A percentile compares a stretch with the other conserved stretches of the same genome.
Evolutionary conservation across 495 filamentous ascomycete genomes (phyloP).

Genomic region (Emericellopsis terricola): DNA sequence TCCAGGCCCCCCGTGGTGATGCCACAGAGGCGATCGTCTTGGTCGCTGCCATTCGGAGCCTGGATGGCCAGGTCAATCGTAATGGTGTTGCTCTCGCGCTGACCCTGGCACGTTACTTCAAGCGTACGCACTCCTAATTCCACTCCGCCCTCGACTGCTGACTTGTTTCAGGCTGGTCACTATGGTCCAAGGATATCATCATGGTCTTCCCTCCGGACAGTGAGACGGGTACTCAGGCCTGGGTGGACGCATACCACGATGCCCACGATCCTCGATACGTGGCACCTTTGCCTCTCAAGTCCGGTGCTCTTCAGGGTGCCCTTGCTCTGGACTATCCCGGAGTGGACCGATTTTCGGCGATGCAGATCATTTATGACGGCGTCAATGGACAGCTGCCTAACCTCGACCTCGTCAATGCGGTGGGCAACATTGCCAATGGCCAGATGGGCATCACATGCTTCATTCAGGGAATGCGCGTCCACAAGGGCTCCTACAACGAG

Average conservation of each 20-base stretch:
- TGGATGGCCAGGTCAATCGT: conserved; percentile 60
- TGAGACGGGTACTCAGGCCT: conserved; percentile 79
- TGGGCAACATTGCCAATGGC: conserved; percentile 68
- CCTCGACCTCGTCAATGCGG: conserved; percentile 86
- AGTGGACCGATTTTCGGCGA: conserved; percentile 59
- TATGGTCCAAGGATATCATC: conserved; percentile 98
- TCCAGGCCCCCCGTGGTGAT: conserved; percentile 90
- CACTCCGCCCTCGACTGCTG: not conserved
- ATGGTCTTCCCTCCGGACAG: conserved; percentile 80
- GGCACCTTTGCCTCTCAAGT: conserved; percentile 71
- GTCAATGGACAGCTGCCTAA: conserved; percentile 94
- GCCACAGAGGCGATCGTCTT: conserved; percentile 96
- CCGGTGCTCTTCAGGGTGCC: conserved; percentile 81
- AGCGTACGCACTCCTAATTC: conserved; percentile 29
- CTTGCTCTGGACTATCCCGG: conserved; percentile 87
- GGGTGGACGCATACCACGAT: conserved; percentile 95
- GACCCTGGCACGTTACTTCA: conserved; percentile 85
- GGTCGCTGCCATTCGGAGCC: conserved; percentile 75
- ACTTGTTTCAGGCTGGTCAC: conserved; percentile 52
- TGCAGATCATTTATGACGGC: conserved; percentile 90
- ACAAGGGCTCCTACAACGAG: conserved; percentile 64
- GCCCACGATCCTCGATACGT: conserved; percentile 50
- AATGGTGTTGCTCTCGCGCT: conserved; percentile 74
- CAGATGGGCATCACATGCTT: conserved; percentile 79
- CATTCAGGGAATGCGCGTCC: conserved; percentile 75